Base-by-base conservation (phyloP, 2,329 filamentous ascomycete species). In the Exophiala mesophila region DNA sequence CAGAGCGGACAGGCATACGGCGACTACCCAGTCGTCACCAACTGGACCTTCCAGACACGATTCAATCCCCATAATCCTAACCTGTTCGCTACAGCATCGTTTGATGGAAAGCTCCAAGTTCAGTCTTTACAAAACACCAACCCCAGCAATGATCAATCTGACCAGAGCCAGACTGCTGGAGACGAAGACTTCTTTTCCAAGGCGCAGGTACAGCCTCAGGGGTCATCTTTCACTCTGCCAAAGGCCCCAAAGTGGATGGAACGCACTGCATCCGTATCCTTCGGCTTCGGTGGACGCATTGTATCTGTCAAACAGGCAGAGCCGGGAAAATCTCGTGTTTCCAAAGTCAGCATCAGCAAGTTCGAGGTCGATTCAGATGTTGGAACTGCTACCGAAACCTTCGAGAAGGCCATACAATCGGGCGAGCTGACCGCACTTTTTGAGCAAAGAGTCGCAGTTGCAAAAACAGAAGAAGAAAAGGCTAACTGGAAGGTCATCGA, bases 151-250 rank as follows among this genome's bases (percentile, higher is more conserved):
- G 75, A 82, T 1, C 80, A 88, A 62, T 72, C 76, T 34, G 67
- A 70, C 4, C 80, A 86, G 57, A 80, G 74, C 55, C 74, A 79
- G 57, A 80, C 80, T 39, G 68, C 92, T 21, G 88, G 96, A 58
- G 89, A 85, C 35, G 92, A 95, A 59, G 92, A 97, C 59, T 98
- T 98, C 72, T 98, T 98, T 59, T 85, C 86, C 10, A 89, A 88
- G 63, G 90, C 89, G 8, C 89, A 95, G 63, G 86, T 83, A 5
- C 88, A 96, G 58, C 88, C 90, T 3, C 89, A 96, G 63, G 85
- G 83, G 16, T 85, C 86, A 18, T 88, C 86, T 2, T 98, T 97
- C 71, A 87, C 88, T 2, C 72, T 98, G 32, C 72, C 75, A 36
- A 88, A 88, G 59, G 83, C 92, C 1, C 94, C 92, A 1, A 89